These are phyloP conservation scores for Mycosphaerella arachidis DNA, from an alignment of 2,329 filamentous ascomycete species.

Conservation along the genomic window DNA sequence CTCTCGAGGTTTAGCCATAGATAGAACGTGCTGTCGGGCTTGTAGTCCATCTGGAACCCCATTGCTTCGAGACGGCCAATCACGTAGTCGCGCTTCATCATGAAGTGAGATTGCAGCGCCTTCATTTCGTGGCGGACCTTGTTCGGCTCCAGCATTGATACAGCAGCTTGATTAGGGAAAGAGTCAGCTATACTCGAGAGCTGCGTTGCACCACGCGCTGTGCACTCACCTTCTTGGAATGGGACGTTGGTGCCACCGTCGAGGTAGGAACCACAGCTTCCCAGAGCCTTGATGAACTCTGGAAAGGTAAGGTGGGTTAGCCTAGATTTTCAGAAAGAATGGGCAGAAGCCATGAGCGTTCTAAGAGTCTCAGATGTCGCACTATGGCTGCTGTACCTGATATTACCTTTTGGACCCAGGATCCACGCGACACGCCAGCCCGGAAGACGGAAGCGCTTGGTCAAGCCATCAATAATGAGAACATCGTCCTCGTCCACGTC, in stretches of 20 bases:
- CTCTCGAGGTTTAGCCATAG: constrained; percentile 67
- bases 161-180: constrained; percentile 53
- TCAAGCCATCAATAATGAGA: constrained; percentile 89
- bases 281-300: constrained; percentile 90
- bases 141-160: constrained; percentile 84
- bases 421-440: constrained; percentile 79
- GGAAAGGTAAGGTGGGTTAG: too few relatives aligned
- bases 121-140: constrained; percentile 82
- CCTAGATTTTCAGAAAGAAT: too few relatives aligned
- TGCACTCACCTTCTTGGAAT: constrained; percentile 62
- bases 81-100: constrained; percentile 88
- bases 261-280: constrained; percentile 86
- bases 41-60: constrained; percentile 74
- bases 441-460: constrained; percentile 92
- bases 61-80: constrained; percentile 74
- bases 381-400: too few relatives aligned
- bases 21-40: constrained; percentile 92
- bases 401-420: constrained; percentile 55
- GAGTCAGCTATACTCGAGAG: constrained; percentile 79
- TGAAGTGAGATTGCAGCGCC: constrained; percentile 84
- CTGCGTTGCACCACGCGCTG: constrained; percentile 78
- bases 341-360: too few relatives aligned
- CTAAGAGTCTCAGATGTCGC: too few relatives aligned
- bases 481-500: constrained; percentile 82
- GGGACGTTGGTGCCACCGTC: constrained; percentile 92